Conservation (phyloP, 331 rosid species). For the Spiraea crenata region DNA sequence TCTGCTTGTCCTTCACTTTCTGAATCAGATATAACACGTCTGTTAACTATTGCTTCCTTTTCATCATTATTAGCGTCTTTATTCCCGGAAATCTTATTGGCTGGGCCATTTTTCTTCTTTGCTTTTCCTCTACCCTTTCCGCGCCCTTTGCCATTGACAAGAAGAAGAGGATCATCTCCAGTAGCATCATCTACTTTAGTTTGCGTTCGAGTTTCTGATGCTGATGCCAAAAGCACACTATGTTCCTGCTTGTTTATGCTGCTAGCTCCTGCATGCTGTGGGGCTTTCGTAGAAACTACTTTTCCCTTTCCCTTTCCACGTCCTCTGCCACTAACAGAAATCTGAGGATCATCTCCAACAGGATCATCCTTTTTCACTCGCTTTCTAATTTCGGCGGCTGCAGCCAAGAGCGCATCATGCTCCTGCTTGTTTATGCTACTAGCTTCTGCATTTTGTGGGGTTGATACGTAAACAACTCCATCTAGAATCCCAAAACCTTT, state of each 20-base stretch:
- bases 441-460: constrained; percentile 58
- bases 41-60: constrained; percentile 37
- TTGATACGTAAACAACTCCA: constrained; percentile 71
- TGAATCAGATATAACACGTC: constrained; percentile 34
- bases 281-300: constrained; percentile 56
- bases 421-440: constrained; percentile 75
- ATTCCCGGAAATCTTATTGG: constrained; percentile 31
- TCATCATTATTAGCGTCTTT: constrained; percentile 27
- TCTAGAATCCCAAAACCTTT: constrained; percentile 97
- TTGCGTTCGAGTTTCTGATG: constrained; percentile 52
- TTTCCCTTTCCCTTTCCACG: constrained; percentile 46
- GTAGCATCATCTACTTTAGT: constrained; percentile 35
- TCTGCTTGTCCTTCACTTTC: constrained; percentile 40
- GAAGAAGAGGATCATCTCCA: constrained; percentile 45
- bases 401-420: constrained; percentile 74
- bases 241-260: constrained; percentile 69
- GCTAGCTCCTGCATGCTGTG: constrained; percentile 52
- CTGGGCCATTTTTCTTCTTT: constrained; percentile 43
- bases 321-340: constrained; percentile 32
- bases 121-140: constrained; percentile 48
- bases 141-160: constrained; percentile 28
- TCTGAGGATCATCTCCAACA: constrained; percentile 43
- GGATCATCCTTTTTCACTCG: constrained; percentile 41
- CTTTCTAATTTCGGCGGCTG: constrained; percentile 69
- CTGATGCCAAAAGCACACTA: constrained; percentile 70